phyloP scores from a whole-genome alignment of 192 early-diverging fungal species.

The Blastocladiella britannica region DNA sequence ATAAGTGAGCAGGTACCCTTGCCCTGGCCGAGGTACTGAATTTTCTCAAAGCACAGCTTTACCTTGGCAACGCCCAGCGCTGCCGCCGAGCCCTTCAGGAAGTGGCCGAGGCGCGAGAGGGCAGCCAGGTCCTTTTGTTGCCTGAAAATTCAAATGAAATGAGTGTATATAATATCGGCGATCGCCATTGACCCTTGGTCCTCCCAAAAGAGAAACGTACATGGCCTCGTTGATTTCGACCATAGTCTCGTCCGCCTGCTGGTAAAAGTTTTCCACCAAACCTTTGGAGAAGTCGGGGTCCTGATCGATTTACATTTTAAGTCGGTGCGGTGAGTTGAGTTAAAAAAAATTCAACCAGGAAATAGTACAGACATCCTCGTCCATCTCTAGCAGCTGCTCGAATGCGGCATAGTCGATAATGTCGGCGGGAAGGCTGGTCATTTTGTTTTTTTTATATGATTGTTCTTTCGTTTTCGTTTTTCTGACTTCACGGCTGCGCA shows the following conservation, averaged over 20 bases:
- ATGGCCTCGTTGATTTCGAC: constrained; percentile 46
- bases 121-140: constrained; percentile 34
- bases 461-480: too few species aligned
- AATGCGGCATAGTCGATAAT: too few species aligned
- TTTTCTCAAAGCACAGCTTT: constrained; percentile 58
- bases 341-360: too few species aligned
- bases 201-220: constrained; percentile 18
- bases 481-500: too few species aligned
- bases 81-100: constrained; percentile 77
- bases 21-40: constrained; percentile 61
- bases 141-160: constrained; percentile 10
- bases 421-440: too few species aligned
- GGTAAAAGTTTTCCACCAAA: constrained; percentile 59
- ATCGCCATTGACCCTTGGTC: background rate
- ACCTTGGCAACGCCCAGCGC: constrained; percentile 63
- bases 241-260: constrained; percentile 66
- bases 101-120: constrained; percentile 68
- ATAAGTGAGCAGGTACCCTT: constrained; percentile 10
- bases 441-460: too few species aligned
- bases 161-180: background rate
- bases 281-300: constrained; percentile 56
- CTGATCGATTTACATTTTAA: too few species aligned
- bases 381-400: constrained; percentile 78
- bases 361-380: constrained; percentile 39
- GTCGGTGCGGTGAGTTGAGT: too few species aligned